Evolutionary conservation across 345 rosid species (phyloP), one percentile per base, ranked within the genome.

Genomic region (Eutrema heterophyllum): DNA sequence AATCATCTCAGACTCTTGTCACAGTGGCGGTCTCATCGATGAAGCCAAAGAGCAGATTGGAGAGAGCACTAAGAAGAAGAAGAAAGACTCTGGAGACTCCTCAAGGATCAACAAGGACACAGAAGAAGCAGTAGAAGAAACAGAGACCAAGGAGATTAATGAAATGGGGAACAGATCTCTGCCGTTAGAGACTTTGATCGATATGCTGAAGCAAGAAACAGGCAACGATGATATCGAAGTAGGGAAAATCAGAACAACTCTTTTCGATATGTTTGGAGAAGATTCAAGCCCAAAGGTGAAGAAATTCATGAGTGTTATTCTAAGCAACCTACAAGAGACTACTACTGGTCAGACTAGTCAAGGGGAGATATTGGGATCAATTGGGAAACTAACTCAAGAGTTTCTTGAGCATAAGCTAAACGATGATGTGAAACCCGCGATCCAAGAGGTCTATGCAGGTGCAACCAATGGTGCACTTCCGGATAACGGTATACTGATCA

Each of bases 1-100:
- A 16, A 76, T 93, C 54, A 84, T 91, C 12, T 91, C 97, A 3
- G 98, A 93, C 74, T 89, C 98, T 44, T 91, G 97, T 73, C 94
- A 93, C 62, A 91, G 98, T 41, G 98, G 97, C 0, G 98, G 97
- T 41, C 92, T 93, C 41, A 91, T 93, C 35, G 97, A 89, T 58
- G 88, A 86, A 72, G 86, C 97, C 61, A 88, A 91, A 75, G 98
- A 94, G 82, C 97, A 94, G 75, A 94, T 94, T 4, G 97, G 98
- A 24, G 92, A 93, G 73, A 93, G 98, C 85, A 86, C 90, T 2
- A 88, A 72, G 70, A 86, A 72, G 72, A 86, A 64, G 66, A 72
- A 9, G 0, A 63, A 59, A 72, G 71, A 64, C 14, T 16, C 55
- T 7, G 75, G 78, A 26, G 90, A 79, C 36, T 76, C 85, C 24